Percentiles rank a stretch among this genome's conserved stretches.
phyloP scores from a whole-genome alignment of 2,329 filamentous ascomycete species.

The Graphilbum ipis-grandicollis region DNA sequence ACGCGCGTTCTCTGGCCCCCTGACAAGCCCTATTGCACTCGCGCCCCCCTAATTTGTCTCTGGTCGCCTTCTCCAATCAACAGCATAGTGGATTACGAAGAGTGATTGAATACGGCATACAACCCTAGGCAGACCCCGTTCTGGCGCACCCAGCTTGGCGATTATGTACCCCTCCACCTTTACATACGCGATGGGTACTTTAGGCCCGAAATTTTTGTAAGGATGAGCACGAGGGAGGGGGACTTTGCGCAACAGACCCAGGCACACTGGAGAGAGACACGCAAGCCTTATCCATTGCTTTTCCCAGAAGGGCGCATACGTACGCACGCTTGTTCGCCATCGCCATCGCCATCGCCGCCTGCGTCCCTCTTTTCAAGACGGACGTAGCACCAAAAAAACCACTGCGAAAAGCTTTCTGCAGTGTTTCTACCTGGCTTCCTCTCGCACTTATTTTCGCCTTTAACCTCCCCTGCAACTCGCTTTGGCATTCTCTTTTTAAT shows the following conservation, averaged over 20 bases:
- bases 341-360: conserved; percentile 7
- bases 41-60: not conserved
- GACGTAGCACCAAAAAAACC: not conserved
- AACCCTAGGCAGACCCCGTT: too few relatives aligned
- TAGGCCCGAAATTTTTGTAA: not conserved
- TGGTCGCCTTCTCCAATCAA: conserved; percentile 1
- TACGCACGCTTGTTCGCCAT: conserved; percentile 10
- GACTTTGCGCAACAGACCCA: not conserved
- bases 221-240: too few relatives aligned
- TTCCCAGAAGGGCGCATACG: conserved; percentile 9
- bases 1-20: conserved; percentile 11
- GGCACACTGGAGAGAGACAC: conserved; percentile 2
- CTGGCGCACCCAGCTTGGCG: too few relatives aligned
- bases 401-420: too few relatives aligned
- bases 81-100: conserved; percentile 2
- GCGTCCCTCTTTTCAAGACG: not conserved
- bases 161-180: too few relatives aligned
- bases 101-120: too few relatives aligned
- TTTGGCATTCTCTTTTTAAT: too few relatives aligned
- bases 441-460: conserved; percentile 1
- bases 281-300: conserved; percentile 9
- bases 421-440: too few relatives aligned
- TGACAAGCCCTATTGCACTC: not conserved
- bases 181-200: too few relatives aligned
- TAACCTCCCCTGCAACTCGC: not conserved